A percentile compares a stretch with the other conserved stretches of the same genome.
Evolutionary conservation across 2,329 filamentous ascomycete genomes (phyloP).

Genomic region (Ascochyta fabae): DNA sequence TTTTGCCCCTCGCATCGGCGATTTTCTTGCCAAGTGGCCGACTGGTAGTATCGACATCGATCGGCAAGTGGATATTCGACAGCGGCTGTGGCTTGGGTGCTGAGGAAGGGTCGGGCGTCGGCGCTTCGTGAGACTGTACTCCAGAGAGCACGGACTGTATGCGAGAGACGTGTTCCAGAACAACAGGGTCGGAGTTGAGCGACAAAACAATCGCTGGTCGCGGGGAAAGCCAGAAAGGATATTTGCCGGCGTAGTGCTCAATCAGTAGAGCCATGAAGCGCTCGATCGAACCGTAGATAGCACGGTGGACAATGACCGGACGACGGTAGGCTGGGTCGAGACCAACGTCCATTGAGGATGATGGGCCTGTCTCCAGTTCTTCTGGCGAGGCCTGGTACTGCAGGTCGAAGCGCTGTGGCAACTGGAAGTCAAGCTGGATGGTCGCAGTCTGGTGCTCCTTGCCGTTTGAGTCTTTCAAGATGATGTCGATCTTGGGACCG

Average conservation of each 20-base stretch:
- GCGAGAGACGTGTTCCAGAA: slow-evolving; percentile 58
- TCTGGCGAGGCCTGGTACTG: slow-evolving; percentile 75
- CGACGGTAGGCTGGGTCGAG: slow-evolving; percentile 38
- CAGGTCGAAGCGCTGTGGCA: slow-evolving; percentile 80
- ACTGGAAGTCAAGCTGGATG: slow-evolving; percentile 87
- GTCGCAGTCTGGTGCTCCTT: slow-evolving; percentile 91
- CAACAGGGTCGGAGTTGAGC: slow-evolving; percentile 66
- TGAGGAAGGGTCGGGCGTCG: slow-evolving; percentile 6
- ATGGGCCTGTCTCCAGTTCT: slow-evolving; percentile 63
- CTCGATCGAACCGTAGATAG: slow-evolving; percentile 83
- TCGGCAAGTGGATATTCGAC: slow-evolving; percentile 66
- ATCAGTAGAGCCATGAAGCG: slow-evolving; percentile 84
- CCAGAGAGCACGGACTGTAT: slow-evolving; percentile 45
- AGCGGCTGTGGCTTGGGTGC: slow-evolving; percentile 52
- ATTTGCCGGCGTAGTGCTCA: slow-evolving; percentile 77
- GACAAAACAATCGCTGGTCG: slow-evolving; percentile 77
- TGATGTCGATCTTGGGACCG: slow-evolving; percentile 89
- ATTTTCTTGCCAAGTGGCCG: slow-evolving; percentile 73
- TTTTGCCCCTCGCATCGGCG: slow-evolving; percentile 71
- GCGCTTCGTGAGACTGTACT: slow-evolving; percentile 24
- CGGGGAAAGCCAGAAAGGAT: slow-evolving; percentile 89
- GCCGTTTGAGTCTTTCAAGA: slow-evolving; percentile 74
- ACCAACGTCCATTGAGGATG: slow-evolving; percentile 51
- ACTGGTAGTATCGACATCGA: slow-evolving; percentile 73
- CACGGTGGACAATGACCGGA: slow-evolving; percentile 84